phyloP scores from a whole-genome alignment of 192 early-diverging fungal genomes.

The Geosiphon pyriformis region DNA sequence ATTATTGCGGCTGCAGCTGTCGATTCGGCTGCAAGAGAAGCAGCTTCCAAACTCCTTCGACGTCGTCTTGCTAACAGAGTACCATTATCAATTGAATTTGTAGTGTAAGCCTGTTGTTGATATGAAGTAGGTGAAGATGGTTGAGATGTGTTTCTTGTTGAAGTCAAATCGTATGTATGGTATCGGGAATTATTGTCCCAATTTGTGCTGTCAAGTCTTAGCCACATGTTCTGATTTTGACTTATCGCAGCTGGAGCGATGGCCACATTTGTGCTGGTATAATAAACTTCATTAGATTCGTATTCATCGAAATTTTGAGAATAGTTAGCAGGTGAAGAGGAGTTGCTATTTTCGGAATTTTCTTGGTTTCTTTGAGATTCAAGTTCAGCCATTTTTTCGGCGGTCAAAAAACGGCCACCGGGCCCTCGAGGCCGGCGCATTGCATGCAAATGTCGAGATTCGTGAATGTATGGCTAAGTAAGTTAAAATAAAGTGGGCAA shows the following conservation, averaged over 20 bases:
- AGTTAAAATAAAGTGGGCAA: neutral
- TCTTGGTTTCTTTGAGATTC: neutral
- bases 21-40: too few species aligned
- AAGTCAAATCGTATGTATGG: too few species aligned
- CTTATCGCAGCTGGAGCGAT: neutral
- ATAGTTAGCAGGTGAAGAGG: neutral
- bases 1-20: too few species aligned
- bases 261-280: neutral
- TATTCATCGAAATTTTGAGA: neutral
- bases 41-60: too few species aligned
- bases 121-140: too few species aligned
- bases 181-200: too few species aligned
- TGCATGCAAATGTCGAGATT: slow-evolving; percentile 94
- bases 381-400: slow-evolving; percentile 31
- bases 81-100: too few species aligned
- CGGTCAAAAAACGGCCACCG: slow-evolving; percentile 87
- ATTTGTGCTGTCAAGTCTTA: too few species aligned
- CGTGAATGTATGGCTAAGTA: slow-evolving; percentile 83
- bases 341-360: neutral
- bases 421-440: slow-evolving; percentile 95
- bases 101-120: too few species aligned
- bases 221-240: too few species aligned
- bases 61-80: too few species aligned
- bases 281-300: neutral
- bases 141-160: too few species aligned